These are phyloP conservation scores for Ophiocordyceps australis DNA, from an alignment of 2,329 filamentous ascomycete genomes.

Conservation along the genomic window DNA sequence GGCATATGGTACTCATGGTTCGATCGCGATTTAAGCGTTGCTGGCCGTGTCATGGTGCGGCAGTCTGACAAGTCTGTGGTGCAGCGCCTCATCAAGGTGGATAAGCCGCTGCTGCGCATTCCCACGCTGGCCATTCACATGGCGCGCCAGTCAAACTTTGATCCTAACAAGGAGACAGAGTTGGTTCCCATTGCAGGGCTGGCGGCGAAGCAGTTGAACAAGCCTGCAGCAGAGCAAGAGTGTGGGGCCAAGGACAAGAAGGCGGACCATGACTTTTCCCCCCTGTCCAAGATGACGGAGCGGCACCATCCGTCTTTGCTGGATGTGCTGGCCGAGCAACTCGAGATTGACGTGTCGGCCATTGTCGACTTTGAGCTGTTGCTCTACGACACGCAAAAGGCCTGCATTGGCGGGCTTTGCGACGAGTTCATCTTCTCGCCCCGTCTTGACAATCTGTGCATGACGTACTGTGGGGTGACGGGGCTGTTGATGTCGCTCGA, in stretches of 20 bases:
- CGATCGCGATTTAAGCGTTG: constrained; percentile 81
- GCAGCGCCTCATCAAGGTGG: constrained; percentile 76
- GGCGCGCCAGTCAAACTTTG: constrained; percentile 67
- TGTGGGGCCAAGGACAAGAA: constrained; percentile 21
- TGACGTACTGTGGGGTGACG: constrained; percentile 84
- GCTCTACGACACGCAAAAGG: constrained; percentile 91
- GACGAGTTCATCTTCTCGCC: constrained; percentile 93
- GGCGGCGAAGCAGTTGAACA: constrained; percentile 74
- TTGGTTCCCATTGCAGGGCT: constrained; percentile 86
- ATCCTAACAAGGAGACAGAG: constrained; percentile 95
- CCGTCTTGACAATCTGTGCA: constrained; percentile 88
- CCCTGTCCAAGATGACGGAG: constrained; percentile 58
- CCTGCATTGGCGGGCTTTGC: constrained; percentile 73
- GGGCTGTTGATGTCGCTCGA: constrained; percentile 68
- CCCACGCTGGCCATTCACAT: constrained; percentile 91
- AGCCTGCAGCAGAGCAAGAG: constrained; percentile 39
- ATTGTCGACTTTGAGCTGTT: constrained; percentile 90
- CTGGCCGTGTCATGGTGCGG: constrained; percentile 71
- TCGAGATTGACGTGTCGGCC: constrained; percentile 48
- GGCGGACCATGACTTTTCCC: constrained; percentile 43
- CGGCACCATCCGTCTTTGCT: constrained; percentile 82
- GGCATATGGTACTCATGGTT: constrained; percentile 99
- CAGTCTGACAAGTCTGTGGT: constrained; percentile 54
- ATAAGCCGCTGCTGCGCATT: constrained; percentile 78
- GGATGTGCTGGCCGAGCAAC: constrained; percentile 66